Percentiles rank a stretch among this genome's conserved stretches.
These are phyloP conservation scores for Aegilops umbellulata DNA, from an alignment of 176 grass and related monocot genomes.

Conservation along the genomic window DNA sequence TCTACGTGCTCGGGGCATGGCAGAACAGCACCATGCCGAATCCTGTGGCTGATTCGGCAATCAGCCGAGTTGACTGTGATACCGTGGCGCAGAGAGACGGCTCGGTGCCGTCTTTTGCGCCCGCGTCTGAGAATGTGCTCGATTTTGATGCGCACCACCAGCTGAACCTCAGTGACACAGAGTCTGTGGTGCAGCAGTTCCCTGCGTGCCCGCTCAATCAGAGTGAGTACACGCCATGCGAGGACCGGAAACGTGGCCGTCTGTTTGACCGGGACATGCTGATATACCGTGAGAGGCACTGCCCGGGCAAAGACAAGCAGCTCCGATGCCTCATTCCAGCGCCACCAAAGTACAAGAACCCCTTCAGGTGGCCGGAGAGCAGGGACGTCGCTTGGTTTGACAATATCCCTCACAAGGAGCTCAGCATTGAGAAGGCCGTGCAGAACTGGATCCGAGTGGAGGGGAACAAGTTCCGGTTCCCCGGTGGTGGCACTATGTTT, in stretches of 20 bases:
- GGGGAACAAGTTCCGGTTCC: conserved; percentile 79
- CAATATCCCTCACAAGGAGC: conserved; percentile 96
- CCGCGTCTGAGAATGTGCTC: conserved; percentile 22
- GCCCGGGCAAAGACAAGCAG: conserved; percentile 70
- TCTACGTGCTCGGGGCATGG: conserved; percentile 84
- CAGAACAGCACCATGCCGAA: conserved; percentile 63
- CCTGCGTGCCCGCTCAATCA: conserved; percentile 69
- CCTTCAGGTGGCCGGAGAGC: conserved; percentile 68
- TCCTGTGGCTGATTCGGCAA: conserved; percentile 24
- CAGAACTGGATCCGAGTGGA: conserved; percentile 98
- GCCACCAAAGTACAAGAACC: conserved; percentile 46
- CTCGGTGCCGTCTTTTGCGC: conserved; percentile 29
- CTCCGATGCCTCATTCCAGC: conserved; percentile 78
- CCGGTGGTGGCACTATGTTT: conserved; percentile 91
- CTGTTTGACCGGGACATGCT: conserved; percentile 69
- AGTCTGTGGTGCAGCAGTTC: conserved; percentile 32
- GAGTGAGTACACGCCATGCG: conserved; percentile 91
- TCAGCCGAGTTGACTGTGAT: conserved; percentile 41
- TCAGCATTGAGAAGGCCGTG: conserved; percentile 96
- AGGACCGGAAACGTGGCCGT: conserved; percentile 67
- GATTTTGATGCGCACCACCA: conserved; percentile 84
- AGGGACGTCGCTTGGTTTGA: conserved; percentile 87
- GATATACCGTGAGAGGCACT: conserved; percentile 83
- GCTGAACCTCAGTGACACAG: conserved; percentile 41
- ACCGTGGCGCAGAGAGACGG: conserved; percentile 11